These are phyloP conservation scores for Aquanectria penicillioides DNA, from an alignment of 2,329 filamentous ascomycete genomes.

Conservation along the genomic window DNA sequence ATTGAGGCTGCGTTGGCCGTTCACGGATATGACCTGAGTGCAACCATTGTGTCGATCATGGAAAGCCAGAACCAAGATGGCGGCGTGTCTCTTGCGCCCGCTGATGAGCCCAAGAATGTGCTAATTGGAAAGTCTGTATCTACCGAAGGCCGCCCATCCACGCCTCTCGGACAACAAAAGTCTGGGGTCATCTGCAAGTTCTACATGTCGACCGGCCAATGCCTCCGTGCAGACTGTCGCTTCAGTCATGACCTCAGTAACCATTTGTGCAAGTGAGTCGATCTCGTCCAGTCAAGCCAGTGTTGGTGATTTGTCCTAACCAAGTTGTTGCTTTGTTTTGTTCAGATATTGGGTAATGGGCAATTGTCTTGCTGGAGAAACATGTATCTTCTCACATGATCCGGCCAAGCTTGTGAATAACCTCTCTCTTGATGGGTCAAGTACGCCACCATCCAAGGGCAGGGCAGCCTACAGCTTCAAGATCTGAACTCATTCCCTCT, in stretches of 20 bases:
- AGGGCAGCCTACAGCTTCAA: constrained; percentile 79
- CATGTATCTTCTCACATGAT: constrained; percentile 97
- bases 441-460: constrained; percentile 71
- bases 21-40: constrained; percentile 92
- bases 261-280: constrained; percentile 94
- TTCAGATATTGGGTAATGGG: constrained; percentile 93
- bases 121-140: constrained; percentile 92
- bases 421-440: constrained; percentile 76
- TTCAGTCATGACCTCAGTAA: constrained; percentile 97
- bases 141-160: constrained; percentile 77
- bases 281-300: no score
- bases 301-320: constrained; percentile 6
- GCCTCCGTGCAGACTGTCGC: constrained; percentile 92
- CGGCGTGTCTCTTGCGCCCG: constrained; percentile 45
- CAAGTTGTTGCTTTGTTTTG: neutral
- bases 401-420: constrained; percentile 87
- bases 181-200: constrained; percentile 96
- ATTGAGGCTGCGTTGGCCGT: constrained; percentile 89
- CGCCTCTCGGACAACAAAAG: constrained; percentile 80
- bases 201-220: constrained; percentile 94
- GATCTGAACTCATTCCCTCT: constrained; percentile 89
- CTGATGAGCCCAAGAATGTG: constrained; percentile 71
- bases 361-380: constrained; percentile 91
- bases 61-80: constrained; percentile 67
- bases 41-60: constrained; percentile 90